These are phyloP conservation scores for Isatis lusitanica DNA, from an alignment of 441 rosid genomes.

Conservation along the genomic window DNA sequence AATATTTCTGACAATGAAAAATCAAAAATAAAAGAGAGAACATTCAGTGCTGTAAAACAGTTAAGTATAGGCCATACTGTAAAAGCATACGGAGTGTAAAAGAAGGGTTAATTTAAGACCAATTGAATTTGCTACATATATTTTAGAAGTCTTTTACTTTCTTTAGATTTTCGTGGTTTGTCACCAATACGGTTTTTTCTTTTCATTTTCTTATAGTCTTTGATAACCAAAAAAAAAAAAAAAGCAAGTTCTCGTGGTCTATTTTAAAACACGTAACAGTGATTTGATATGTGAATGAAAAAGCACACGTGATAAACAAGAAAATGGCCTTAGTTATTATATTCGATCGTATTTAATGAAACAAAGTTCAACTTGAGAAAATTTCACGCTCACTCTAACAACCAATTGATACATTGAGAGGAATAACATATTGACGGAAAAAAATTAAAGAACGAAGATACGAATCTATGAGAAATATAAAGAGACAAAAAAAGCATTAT, in stretches of 20 bases:
- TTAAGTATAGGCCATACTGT: background rate
- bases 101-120: background rate
- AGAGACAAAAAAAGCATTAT: background rate
- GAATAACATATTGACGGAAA: background rate
- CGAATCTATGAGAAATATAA: background rate
- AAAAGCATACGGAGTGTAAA: background rate
- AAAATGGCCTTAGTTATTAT: background rate
- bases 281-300: background rate
- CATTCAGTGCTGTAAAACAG: background rate
- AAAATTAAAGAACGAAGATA: background rate
- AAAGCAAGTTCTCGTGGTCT: background rate
- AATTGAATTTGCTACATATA: background rate
- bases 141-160: background rate
- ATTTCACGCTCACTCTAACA: background rate
- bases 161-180: background rate
- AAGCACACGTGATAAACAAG: background rate
- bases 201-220: background rate
- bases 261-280: background rate
- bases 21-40: background rate
- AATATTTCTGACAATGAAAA: background rate
- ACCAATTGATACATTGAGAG: background rate
- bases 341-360: background rate
- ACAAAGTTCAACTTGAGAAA: slow-evolving; percentile 2
- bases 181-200: background rate
- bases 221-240: background rate